These are phyloP conservation scores for Paramecium biaurelia DNA, from an alignment of 73 alveolate species.

Conservation along the genomic window DNA sequence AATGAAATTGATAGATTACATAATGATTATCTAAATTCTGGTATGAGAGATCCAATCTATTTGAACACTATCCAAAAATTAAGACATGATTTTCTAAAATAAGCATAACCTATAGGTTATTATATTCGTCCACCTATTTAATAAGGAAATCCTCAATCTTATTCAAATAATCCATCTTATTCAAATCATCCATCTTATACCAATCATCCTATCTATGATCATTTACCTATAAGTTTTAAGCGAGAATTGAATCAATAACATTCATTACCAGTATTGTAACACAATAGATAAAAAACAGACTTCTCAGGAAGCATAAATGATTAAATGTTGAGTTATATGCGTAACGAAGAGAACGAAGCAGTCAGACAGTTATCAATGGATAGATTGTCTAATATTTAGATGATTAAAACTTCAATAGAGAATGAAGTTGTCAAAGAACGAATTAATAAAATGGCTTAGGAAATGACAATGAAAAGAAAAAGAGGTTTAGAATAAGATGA, in stretches of 20 bases:
- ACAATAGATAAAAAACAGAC: conserved; percentile 2
- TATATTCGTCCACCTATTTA: not conserved
- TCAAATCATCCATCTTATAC: not conserved
- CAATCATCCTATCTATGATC: not conserved
- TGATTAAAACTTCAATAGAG: not conserved
- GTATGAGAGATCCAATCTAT: conserved; percentile 1
- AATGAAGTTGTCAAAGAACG: not conserved
- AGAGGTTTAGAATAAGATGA: not conserved
- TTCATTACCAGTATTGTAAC: not conserved
- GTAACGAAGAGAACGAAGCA: conserved; percentile 2
- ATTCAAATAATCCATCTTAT: not conserved
- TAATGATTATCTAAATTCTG: conserved; percentile 21
- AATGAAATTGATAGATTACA: conserved; percentile 24
- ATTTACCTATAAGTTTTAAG: not conserved
- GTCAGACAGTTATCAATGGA: not conserved
- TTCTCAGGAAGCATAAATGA: not conserved
- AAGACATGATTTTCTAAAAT: not conserved
- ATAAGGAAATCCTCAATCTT: not conserved
- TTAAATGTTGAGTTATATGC: not conserved
- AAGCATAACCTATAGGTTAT: not conserved
- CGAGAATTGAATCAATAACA: not conserved
- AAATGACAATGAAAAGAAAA: not conserved
- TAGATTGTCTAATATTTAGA: not conserved
- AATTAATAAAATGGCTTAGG: not conserved
- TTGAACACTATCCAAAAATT: not conserved